Percentiles rank a stretch among this genome's conserved stretches.
Evolutionary conservation across 208 protist genomes (phyloP).

Genomic region (Trypanosoma avium): DNA sequence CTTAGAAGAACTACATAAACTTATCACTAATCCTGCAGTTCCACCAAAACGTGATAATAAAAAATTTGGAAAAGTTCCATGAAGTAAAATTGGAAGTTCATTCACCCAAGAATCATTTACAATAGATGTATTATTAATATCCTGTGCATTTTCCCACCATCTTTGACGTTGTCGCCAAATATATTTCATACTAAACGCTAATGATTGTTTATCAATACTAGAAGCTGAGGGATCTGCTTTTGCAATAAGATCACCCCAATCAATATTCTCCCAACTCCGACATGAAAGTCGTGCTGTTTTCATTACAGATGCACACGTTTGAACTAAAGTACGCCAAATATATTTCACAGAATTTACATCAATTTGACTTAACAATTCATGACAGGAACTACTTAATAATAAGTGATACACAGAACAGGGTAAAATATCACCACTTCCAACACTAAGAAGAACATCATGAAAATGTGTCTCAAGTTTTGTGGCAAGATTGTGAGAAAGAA

Average conservation of each 20-base stretch:
- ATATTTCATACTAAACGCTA: constrained; percentile 11
- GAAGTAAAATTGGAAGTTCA: constrained; percentile 18
- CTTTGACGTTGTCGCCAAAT: constrained; percentile 7
- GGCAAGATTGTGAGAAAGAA: constrained; percentile 18
- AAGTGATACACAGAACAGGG: constrained; percentile 8
- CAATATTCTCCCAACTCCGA: constrained; percentile 1
- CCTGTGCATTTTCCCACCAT: not conserved
- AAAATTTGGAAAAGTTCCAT: constrained; percentile 9
- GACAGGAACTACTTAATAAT: constrained; percentile 12
- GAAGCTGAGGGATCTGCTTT: not conserved
- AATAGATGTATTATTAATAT: not conserved
- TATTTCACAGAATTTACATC: not conserved
- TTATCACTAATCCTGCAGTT: not conserved
- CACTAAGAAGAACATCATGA: constrained; percentile 2
- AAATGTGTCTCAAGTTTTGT: constrained; percentile 15
- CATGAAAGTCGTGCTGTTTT: constrained; percentile 5
- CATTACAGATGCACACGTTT: constrained; percentile 11
- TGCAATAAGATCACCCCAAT: constrained; percentile 17
- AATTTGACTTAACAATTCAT: constrained; percentile 12
- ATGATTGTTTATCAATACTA: not conserved
- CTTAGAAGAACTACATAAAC: not conserved
- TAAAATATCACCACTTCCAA: not conserved
- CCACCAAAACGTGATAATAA: constrained; percentile 3
- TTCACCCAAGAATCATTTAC: not conserved
- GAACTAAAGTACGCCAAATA: not conserved